Evolutionary conservation across 169 alveolate genomes (phyloP).

Genomic region (Plasmodium sp.): DNA sequence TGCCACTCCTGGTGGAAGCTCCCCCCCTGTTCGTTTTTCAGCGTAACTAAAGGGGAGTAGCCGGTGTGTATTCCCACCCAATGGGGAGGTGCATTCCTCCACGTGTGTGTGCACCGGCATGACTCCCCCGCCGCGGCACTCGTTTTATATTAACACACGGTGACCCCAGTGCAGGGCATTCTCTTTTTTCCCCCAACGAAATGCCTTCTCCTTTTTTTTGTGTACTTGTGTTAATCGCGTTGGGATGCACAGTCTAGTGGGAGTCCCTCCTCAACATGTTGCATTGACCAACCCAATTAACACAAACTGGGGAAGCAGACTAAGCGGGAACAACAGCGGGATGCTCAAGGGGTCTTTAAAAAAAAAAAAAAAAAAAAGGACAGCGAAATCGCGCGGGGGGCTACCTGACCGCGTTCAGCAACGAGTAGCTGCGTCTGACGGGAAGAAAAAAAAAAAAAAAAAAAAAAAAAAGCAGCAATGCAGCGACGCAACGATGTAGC

Average conservation of each 20-base stretch:
- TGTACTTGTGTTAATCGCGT: neutral
- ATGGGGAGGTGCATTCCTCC: neutral
- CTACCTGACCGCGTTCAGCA: neutral
- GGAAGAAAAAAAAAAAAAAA: neutral
- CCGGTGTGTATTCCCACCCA: neutral
- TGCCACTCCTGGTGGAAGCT: neutral
- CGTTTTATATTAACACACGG: neutral
- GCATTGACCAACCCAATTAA: neutral
- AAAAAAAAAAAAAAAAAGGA: neutral
- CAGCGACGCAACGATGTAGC: neutral
- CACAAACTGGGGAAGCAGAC: neutral
- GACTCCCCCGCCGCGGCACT: neutral
- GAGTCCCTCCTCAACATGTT: neutral
- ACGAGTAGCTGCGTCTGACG: neutral
- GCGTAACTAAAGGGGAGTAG: neutral
- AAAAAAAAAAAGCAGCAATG: neutral
- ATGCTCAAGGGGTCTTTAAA: neutral
- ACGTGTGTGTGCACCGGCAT: neutral
- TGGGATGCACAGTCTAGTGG: neutral
- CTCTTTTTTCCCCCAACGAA: too few relatives aligned
- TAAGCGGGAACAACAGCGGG: neutral
- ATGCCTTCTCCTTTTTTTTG: neutral
- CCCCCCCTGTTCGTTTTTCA: neutral
- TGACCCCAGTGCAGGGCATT: neutral
- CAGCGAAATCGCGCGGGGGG: neutral